Conservation (phyloP, 2,329 filamentous ascomycete species). For the Arthrobotrys sinensis region DNA sequence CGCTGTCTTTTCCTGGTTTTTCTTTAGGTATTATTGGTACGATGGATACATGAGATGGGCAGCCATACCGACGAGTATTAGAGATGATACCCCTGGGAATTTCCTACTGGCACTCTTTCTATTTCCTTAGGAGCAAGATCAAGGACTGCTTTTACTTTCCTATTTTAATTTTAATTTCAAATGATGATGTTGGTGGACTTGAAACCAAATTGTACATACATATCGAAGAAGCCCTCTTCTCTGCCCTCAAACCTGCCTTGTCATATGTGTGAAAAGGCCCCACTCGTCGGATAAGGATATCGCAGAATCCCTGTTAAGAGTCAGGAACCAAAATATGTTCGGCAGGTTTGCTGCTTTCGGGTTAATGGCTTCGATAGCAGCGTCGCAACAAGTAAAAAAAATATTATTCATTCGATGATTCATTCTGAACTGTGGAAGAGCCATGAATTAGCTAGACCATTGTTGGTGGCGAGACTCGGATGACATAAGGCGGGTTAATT, state of each 20-base stretch:
- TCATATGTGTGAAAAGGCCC: no score
- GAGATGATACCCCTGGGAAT: conserved; percentile 14
- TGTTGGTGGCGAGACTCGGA: conserved; percentile 1
- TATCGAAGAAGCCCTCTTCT: neutral
- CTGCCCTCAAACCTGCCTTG: neutral
- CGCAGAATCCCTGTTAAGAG: conserved; percentile 15
- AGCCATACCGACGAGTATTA: conserved; percentile 21
- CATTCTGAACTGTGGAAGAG: conserved; percentile 26
- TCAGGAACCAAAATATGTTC: conserved; percentile 20
- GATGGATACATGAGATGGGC: conserved; percentile 2
- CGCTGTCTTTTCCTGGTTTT: neutral
- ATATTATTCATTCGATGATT: conserved; percentile 16
- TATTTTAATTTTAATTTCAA: conserved; percentile 5
- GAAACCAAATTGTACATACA: no score
- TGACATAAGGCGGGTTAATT: conserved; percentile 6
- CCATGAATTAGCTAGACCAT: neutral
- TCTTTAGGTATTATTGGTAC: neutral
- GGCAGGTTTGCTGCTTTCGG: conserved; percentile 1
- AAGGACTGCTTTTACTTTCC: neutral
- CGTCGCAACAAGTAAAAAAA: neutral
- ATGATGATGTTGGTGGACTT: neutral
- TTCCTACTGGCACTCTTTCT: conserved; percentile 3
- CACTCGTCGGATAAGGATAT: conserved; percentile 9
- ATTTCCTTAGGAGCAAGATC: neutral
- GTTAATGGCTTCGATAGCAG: neutral